These are phyloP conservation scores for Wickerhamomyces sp. DNA, from an alignment of 1,139 yeast species.

Conservation along the genomic window DNA sequence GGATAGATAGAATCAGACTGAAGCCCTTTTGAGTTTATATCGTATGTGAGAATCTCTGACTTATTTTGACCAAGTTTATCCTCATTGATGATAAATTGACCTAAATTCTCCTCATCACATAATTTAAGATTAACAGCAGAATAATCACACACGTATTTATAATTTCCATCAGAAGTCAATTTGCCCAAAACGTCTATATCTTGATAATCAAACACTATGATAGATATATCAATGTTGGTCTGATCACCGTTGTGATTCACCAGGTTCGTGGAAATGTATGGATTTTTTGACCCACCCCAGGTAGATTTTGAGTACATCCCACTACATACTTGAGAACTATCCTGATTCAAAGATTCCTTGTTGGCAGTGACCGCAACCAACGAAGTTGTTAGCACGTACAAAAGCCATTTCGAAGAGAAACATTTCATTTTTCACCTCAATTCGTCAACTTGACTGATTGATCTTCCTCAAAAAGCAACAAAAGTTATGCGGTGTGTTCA, in stretches of 20 bases:
- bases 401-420: not conserved
- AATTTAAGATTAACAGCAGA: slow-evolving; percentile 51
- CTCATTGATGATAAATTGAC: slow-evolving; percentile 53
- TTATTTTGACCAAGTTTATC: slow-evolving; percentile 36
- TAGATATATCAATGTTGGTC: slow-evolving; percentile 45
- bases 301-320: slow-evolving; percentile 87
- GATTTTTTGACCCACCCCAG: slow-evolving; percentile 75
- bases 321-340: slow-evolving; percentile 64
- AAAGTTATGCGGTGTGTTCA: too few species aligned
- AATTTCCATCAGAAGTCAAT: slow-evolving; percentile 25
- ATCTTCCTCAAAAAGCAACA: too few species aligned
- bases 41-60: slow-evolving; percentile 52
- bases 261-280: slow-evolving; percentile 54
- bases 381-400: not conserved
- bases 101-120: slow-evolving; percentile 53
- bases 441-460: too few species aligned
- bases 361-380: slow-evolving; percentile 30
- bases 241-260: slow-evolving; percentile 31
- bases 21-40: slow-evolving; percentile 52
- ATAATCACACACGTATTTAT: slow-evolving; percentile 71
- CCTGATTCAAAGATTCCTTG: slow-evolving; percentile 42
- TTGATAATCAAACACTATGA: slow-evolving; percentile 77
- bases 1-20: slow-evolving; percentile 59
- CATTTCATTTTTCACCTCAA: too few species aligned
- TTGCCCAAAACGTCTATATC: slow-evolving; percentile 71